Conservation (phyloP, 331 rosid species). For the Prunus yedoensis region DNA sequence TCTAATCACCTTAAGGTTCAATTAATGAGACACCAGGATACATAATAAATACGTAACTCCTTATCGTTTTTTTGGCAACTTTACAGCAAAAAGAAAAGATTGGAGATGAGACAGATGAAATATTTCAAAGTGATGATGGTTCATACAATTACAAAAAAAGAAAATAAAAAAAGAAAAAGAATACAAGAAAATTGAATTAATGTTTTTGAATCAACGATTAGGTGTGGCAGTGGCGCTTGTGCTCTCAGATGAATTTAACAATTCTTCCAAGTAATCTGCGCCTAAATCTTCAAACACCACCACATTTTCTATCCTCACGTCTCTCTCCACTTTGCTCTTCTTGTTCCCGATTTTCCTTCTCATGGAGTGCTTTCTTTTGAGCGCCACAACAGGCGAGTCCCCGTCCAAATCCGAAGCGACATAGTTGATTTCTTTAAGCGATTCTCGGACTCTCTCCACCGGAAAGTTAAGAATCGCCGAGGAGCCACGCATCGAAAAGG, state of each 20-base stretch:
- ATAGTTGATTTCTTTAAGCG: slow-evolving; percentile 62
- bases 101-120: neutral
- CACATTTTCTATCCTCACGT: slow-evolving; percentile 50
- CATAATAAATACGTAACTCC: neutral
- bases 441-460: slow-evolving; percentile 66
- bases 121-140: neutral
- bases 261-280: slow-evolving; percentile 81
- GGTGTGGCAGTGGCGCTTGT: neutral
- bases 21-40: neutral
- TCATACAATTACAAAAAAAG: neutral
- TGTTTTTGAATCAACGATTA: slow-evolving; percentile 6
- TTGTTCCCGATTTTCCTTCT: slow-evolving; percentile 55
- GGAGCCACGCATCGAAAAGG: slow-evolving; percentile 83
- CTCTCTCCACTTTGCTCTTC: slow-evolving; percentile 43
- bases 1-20: neutral
- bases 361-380: slow-evolving; percentile 84
- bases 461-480: slow-evolving; percentile 80
- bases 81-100: neutral
- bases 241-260: slow-evolving; percentile 51
- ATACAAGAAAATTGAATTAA: neutral
- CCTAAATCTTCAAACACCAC: slow-evolving; percentile 91
- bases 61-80: neutral
- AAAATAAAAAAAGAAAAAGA: neutral
- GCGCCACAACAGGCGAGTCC: slow-evolving; percentile 84
- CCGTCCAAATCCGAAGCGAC: slow-evolving; percentile 34